Conservation (phyloP, 2,329 filamentous ascomycete genomes). For the Cercospora beticola region DNA sequence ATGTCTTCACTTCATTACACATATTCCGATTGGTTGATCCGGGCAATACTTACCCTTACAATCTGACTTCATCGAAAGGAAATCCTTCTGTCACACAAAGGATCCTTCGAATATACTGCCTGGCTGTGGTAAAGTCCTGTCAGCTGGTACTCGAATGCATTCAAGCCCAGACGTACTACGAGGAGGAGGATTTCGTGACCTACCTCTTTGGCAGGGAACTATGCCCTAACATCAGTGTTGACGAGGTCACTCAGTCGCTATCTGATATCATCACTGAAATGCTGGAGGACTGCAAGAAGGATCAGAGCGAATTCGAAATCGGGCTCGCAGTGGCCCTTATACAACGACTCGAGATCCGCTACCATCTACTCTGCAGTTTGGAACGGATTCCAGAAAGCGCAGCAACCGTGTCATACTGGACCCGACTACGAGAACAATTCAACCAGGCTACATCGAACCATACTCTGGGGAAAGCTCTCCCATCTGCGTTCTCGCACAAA, state of each 20-base stretch:
- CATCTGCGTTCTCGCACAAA: constrained; percentile 83
- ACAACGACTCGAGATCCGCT: constrained; percentile 64
- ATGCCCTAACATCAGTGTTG: constrained; percentile 61
- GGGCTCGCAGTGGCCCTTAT: constrained; percentile 29
- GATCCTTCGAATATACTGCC: constrained; percentile 79
- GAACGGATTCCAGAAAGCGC: constrained; percentile 24
- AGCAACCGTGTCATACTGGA: constrained; percentile 43
- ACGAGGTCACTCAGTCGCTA: constrained; percentile 57
- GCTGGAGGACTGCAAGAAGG: constrained; percentile 43
- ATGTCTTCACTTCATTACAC: constrained; percentile 88
- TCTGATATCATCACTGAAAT: constrained; percentile 51
- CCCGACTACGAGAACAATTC: constrained; percentile 31
- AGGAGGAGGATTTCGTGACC: constrained; percentile 97
- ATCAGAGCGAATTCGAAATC: constrained; percentile 6
- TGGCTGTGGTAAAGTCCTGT: constrained; percentile 80
- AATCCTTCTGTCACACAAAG: constrained; percentile 43
- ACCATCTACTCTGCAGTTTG: constrained; percentile 55
- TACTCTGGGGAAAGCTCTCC: constrained; percentile 62
- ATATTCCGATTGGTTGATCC: constrained; percentile 79
- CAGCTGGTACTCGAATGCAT: constrained; percentile 75
- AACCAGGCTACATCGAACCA: constrained; percentile 56
- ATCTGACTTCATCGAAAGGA: constrained; percentile 6
- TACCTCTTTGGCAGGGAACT: constrained; percentile 83
- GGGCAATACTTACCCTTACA: constrained; percentile 40
- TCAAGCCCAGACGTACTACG: constrained; percentile 82